Base-by-base conservation (phyloP, 179 eudicot species). In the Patellifolia procumbens region DNA sequence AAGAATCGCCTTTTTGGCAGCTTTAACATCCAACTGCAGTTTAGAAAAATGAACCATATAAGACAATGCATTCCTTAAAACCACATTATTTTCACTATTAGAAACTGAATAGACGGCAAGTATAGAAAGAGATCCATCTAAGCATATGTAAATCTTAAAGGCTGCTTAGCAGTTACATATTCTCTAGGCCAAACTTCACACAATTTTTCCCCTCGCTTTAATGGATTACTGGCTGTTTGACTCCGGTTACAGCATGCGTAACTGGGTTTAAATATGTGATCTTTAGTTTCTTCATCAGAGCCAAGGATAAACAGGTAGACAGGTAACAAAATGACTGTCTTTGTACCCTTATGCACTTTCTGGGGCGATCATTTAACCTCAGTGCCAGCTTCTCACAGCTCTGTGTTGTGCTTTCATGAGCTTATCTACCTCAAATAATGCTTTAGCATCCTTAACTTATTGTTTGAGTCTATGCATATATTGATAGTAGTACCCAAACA, bases 1-100 rank as follows among this genome's bases (percentile, higher is more conserved):
- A 78, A 92, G 89, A 83, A 92, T 92, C 71, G 97, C 95, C 84
- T 78, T 90, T 76, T 90, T 92, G 20, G 97, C 89, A 83, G 89
- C 85, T 82, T 90, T 92, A n/a, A 90, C 86, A 77, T 92, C 95
- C 88, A 92, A 79, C 97, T 92, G 89, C 79, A 80, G 46, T 39
- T 73, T 37, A 29, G 65, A 70, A 69, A 51, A 72, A 34, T n/a
- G 24, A 9, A 55, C 48, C 16, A 49, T 64, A 73, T 72, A 74
- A 84, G 79, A 77, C 51, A 35, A 37, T 45, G 22, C 58, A 74
- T 43, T n/a, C 7, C 37, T 22, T 46, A 53, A 17, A 39, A 20
- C 37, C 28, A 19, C 26, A 61, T 61, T 31, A 60, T 16, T n/a
- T 46, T n/a, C 71, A 43, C 39, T 17, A 56, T 31, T 28, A 76